These are phyloP conservation scores for Ceratobasidium sp. DNA, from an alignment of 1,284 basidiomycete genomes.

Conservation along the genomic window DNA sequence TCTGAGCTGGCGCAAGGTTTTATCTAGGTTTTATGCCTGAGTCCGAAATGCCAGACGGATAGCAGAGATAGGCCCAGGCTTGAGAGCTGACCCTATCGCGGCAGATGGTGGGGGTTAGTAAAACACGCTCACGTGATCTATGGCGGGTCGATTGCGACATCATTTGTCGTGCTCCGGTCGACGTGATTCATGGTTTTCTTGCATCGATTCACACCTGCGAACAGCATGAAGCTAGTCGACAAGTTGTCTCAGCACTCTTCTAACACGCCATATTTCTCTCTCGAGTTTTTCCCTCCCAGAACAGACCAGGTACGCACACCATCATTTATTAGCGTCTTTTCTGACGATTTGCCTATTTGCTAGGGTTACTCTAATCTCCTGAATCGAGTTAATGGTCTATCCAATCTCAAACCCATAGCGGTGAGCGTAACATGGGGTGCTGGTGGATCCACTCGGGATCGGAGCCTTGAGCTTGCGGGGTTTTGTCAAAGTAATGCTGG, in stretches of 20 bases:
- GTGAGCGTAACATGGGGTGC: conserved; percentile 96
- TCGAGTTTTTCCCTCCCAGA: conserved; percentile 96
- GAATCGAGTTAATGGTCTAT: conserved; percentile 79
- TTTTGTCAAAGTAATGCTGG: conserved; percentile 75
- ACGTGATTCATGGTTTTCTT: conserved; percentile 21
- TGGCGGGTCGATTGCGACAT: conserved; percentile 36
- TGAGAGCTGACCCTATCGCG: no score
- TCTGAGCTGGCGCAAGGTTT: no score
- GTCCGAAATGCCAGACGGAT: no score
- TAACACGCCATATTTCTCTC: conserved; percentile 78
- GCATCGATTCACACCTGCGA: conserved; percentile 21
- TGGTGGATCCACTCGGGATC: conserved; percentile 91
- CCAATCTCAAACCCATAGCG: conserved; percentile 75
- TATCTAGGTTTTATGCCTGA: no score
- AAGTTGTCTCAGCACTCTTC: conserved; percentile 64
- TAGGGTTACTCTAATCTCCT: conserved; percentile 89
- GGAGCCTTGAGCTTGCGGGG: conserved; percentile 86
- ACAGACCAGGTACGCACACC: conserved; percentile 75
- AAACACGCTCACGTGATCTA: conserved; percentile 1
- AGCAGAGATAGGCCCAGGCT: no score
- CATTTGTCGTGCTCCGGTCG: conserved; percentile 9
- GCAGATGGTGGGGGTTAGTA: no score
- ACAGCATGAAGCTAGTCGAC: conserved; percentile 72
- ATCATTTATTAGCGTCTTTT: conserved; percentile 38
- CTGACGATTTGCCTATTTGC: neutral